These are phyloP conservation scores for sorghum (Sorghum bicolor) DNA, from an alignment of 176 grass and related monocot species.

Conservation along the genomic window DNA sequence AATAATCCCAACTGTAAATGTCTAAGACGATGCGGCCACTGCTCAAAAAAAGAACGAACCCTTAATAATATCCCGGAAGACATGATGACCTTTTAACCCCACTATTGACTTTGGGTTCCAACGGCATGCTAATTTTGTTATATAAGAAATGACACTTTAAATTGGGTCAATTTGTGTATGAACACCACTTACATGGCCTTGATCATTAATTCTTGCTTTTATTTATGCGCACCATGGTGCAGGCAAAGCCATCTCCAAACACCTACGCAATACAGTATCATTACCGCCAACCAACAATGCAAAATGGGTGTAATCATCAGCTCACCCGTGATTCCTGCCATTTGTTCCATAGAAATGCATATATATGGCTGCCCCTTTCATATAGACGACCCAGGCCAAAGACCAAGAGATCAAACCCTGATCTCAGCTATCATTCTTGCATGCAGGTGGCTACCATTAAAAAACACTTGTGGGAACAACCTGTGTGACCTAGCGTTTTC, in stretches of 20 bases:
- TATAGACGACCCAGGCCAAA: conserved; percentile 3
- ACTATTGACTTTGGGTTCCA: no score
- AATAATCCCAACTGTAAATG: no score
- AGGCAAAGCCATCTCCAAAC: not conserved
- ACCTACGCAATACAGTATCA: not conserved
- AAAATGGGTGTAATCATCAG: conserved; percentile 25
- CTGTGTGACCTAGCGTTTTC: not conserved
- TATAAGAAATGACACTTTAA: not conserved
- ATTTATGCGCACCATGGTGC: not conserved
- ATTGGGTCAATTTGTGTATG: not conserved
- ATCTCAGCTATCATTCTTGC: conserved; percentile 18
- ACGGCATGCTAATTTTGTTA: no score
- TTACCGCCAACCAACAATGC: conserved; percentile 4
- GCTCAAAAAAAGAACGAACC: no score
- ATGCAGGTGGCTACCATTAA: not conserved
- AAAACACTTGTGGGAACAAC: not conserved
- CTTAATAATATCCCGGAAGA: no score
- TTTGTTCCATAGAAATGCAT: conserved; percentile 19
- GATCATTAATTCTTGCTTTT: not conserved
- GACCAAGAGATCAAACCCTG: not conserved
- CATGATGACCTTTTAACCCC: no score
- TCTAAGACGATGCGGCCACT: no score
- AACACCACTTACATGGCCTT: not conserved
- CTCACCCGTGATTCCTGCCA: not conserved
- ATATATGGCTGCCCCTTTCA: not conserved